phyloP scores from a whole-genome alignment of 805 yeast species.

The Debaryomyces hansenii region DNA sequence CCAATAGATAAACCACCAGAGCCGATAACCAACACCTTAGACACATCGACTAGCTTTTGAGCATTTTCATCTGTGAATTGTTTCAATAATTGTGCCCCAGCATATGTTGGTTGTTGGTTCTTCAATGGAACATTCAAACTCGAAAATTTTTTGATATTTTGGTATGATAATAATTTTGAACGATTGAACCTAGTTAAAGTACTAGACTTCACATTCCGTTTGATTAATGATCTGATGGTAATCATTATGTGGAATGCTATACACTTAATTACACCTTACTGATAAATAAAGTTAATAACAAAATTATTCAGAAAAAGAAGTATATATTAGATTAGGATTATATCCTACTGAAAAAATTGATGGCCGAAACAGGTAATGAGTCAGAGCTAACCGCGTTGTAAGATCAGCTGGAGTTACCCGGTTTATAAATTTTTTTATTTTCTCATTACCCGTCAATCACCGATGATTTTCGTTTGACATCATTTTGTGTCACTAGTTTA shows the following conservation, averaged over 20 bases:
- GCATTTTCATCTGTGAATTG: constrained; percentile 60
- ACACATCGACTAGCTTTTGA: constrained; percentile 73
- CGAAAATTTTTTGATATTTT: constrained; percentile 7
- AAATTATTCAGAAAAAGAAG: constrained; percentile 2
- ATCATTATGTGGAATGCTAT: constrained; percentile 1
- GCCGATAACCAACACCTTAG: constrained; percentile 88
- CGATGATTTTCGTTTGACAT: not conserved
- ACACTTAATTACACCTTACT: not conserved
- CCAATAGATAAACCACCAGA: constrained; percentile 98
- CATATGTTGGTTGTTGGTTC: constrained; percentile 39
- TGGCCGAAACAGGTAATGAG: constrained; percentile 32
- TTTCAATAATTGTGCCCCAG: constrained; percentile 62
- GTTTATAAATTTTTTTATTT: not conserved
- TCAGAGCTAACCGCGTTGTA: constrained; percentile 33
- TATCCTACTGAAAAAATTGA: not conserved
- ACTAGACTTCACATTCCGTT: constrained; percentile 4
- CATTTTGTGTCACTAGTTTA: not conserved
- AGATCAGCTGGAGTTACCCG: constrained; percentile 24
- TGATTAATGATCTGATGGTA: constrained; percentile 3
- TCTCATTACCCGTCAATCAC: constrained; percentile 3
- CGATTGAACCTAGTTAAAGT: constrained; percentile 2
- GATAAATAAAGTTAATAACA: not conserved
- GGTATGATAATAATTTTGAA: not conserved
- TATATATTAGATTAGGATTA: too few relatives aligned
- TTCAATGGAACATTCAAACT: not conserved